phyloP scores from a whole-genome alignment of 352 stramenopile species.

The Phytophthora citrophthora region DNA sequence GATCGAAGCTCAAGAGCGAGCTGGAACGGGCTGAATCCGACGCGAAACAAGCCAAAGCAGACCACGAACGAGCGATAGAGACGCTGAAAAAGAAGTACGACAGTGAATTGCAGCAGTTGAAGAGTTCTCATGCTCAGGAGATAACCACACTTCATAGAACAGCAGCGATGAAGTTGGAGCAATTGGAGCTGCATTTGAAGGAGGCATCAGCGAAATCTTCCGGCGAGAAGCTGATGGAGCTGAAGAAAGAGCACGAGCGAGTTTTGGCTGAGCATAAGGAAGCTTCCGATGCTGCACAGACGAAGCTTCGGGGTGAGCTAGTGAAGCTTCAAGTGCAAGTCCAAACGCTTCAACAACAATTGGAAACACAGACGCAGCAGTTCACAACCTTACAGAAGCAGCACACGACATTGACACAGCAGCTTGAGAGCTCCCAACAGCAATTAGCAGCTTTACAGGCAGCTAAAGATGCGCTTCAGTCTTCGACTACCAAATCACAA shows the following conservation, averaged over 20 bases:
- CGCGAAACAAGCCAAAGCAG: constrained; percentile 12
- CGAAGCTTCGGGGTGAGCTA: constrained; percentile 20
- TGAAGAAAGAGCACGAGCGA: constrained; percentile 29
- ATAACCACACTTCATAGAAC: constrained; percentile 22
- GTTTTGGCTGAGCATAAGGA: constrained; percentile 26
- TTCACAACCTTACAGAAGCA: constrained; percentile 30
- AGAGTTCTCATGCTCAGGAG: constrained; percentile 23
- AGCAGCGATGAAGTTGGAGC: constrained; percentile 23
- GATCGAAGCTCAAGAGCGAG: constrained; percentile 31
- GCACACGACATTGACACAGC: constrained; percentile 9
- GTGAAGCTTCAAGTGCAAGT: constrained; percentile 18
- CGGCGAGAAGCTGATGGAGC: constrained; percentile 34
- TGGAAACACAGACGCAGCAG: constrained; percentile 15
- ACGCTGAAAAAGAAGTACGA: constrained; percentile 29
- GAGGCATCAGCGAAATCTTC: constrained; percentile 23
- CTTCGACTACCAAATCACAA: constrained; percentile 34
- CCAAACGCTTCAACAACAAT: constrained; percentile 28
- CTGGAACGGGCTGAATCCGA: constrained; percentile 35
- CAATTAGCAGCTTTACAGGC: constrained; percentile 32
- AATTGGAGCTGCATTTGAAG: constrained; percentile 16
- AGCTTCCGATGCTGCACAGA: constrained; percentile 21
- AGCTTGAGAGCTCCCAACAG: constrained; percentile 34
- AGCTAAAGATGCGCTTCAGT: constrained; percentile 41
- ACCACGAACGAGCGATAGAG: constrained; percentile 18
- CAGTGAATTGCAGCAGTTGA: constrained; percentile 24